A percentile compares a stretch with the other conserved stretches of the same genome.
Conservation (phyloP, 345 rosid genomes). For the Salix koriyanagi region DNA sequence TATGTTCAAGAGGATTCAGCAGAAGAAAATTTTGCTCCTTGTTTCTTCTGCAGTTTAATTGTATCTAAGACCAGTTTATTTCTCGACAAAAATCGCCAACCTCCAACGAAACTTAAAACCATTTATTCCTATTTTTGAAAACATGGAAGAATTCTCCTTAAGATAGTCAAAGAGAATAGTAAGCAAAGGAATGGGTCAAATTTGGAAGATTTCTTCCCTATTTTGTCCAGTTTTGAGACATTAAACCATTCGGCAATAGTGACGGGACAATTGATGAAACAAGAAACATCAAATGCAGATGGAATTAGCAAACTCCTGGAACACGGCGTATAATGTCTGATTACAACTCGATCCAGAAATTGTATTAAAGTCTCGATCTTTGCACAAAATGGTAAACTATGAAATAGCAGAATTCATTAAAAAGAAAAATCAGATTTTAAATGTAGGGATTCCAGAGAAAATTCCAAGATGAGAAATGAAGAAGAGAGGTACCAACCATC, state of each 20-base stretch:
- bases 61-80: not conserved
- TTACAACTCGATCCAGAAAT: not conserved
- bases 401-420: not conserved
- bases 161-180: not conserved
- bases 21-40: too few relatives aligned
- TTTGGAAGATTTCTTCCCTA: not conserved
- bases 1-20: not conserved
- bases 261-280: not conserved
- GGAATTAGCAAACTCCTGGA: not conserved
- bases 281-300: not conserved
- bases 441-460: not conserved
- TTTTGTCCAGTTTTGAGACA: not conserved
- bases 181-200: not conserved
- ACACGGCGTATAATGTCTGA: not conserved
- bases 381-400: not conserved
- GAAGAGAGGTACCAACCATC: slow-evolving; percentile 50
- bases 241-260: not conserved
- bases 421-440: not conserved
- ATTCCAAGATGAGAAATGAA: not conserved
- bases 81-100: too few relatives aligned
- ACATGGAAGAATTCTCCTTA: not conserved
- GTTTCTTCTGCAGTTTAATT: not conserved
- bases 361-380: not conserved
- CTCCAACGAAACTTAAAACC: too few relatives aligned
- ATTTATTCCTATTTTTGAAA: not conserved